A percentile compares a stretch with the other conserved stretches of the same genome.
phyloP scores from a whole-genome alignment of 345 rosid genomes.

The Eucalyptus erythrocorys region DNA sequence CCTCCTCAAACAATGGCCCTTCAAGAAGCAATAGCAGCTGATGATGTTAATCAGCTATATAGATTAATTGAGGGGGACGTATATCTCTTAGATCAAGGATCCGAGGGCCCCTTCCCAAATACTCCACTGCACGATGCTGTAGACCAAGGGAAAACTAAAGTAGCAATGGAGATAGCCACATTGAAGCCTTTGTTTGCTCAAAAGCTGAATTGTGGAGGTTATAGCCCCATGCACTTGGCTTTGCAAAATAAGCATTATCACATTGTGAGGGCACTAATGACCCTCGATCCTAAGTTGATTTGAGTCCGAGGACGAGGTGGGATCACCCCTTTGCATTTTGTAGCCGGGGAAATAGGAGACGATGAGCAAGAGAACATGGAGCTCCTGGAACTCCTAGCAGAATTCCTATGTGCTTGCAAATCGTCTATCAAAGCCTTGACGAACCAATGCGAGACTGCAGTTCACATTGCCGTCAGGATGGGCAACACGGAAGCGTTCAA shows the following conservation, averaged over 20 bases:
- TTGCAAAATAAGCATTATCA: no score
- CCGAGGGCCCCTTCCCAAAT: background rate
- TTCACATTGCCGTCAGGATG: accelerated
- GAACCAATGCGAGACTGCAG: background rate
- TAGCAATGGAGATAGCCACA: background rate
- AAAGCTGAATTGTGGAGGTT: background rate
- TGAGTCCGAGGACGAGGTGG: no score
- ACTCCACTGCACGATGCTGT: background rate
- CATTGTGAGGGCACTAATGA: no score
- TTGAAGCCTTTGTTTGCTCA: accelerated
- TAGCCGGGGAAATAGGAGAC: no score
- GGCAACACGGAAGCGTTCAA: background rate
- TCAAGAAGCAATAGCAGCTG: background rate
- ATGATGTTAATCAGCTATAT: background rate
- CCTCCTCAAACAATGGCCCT: background rate
- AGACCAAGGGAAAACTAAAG: accelerated
- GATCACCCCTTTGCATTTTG: no score
- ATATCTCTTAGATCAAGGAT: background rate
- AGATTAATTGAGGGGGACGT: background rate
- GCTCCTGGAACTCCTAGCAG: accelerated
- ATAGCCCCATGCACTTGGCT: background rate
- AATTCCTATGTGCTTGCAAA: background rate
- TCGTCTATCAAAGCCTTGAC: background rate
- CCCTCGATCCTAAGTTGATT: no score
- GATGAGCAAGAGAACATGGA: background rate